Evolutionary conservation across 1,284 basidiomycete species (phyloP), one percentile per base, ranked within the genome.

Genomic region (Irpex sp.): DNA sequence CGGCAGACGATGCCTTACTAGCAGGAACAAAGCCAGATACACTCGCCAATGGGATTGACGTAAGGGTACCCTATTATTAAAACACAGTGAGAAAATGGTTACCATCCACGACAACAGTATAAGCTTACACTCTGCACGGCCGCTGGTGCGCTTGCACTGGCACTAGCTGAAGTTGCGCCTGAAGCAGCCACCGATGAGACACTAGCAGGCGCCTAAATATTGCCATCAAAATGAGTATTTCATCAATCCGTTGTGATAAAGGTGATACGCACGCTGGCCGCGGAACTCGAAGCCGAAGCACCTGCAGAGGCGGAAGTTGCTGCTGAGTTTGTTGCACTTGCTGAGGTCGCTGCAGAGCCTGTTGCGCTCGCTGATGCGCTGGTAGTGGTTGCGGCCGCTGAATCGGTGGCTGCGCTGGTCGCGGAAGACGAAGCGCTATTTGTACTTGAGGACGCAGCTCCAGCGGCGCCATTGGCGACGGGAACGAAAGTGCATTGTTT

Each of bases 401-500:
- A 59, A 36, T 54, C 64, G 5, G 67, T 40, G 3, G 60, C 52
- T n/a, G 66, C 57, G 13, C 44, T 44, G 31, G 63, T 19, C 17
- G 63, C 40, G 37, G 44, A 13, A 9, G 57, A 55, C 8, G 66
- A 26, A 17, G 65, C 38, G 31, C 59, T 54, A 51, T 37, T 34
- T n/a, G 61, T 58, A 34, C 71, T 61, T 52, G 68, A 60, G 44
- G 71, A 69, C 66, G 77, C 70, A 38, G 76, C 66, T 38, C 86
- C 62, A 8, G 77, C 70, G 37, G 76, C 66, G 40, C 86, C 62
- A 8, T 80, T 82, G 26, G 54, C 31, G 8, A 8, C 26, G 34
- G 54, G 15, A 36, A 21, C 31, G 31, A 56, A 36, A 11, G 54
- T 56, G 71, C 90, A 92, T 31, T 79, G 79, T 70, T 79, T 81